phyloP scores from a whole-genome alignment of 192 early-diverging fungal genomes.

The Lobosporangium transversale region DNA sequence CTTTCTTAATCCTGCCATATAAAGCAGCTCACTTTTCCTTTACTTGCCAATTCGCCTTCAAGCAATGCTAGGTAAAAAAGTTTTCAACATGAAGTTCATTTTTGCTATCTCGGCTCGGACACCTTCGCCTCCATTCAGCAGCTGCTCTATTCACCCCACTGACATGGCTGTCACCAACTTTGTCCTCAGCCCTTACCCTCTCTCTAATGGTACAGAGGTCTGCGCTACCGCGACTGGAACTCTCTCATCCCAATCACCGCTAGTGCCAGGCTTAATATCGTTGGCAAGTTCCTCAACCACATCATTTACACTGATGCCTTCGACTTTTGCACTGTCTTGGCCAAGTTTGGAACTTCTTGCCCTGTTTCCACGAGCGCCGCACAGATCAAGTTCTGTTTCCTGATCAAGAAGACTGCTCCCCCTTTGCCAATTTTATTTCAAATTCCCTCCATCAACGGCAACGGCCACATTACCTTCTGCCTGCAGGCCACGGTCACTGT shows the following conservation, averaged over 20 bases:
- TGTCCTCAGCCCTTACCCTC: slow-evolving; percentile 25
- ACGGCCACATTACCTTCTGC: background rate
- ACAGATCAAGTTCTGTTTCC: slow-evolving; percentile 22
- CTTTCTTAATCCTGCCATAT: background rate
- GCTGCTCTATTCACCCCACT: slow-evolving; percentile 52
- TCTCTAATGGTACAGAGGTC: slow-evolving; percentile 8
- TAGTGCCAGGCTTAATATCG: slow-evolving; percentile 5
- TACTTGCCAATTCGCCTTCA: background rate
- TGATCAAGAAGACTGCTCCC: slow-evolving; percentile 26
- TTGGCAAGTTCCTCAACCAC: slow-evolving; percentile 9
- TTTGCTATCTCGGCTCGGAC: slow-evolving; percentile 57
- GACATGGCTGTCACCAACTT: slow-evolving; percentile 58
- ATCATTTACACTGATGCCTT: slow-evolving; percentile 29
- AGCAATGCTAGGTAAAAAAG: too few relatives aligned
- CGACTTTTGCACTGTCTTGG: slow-evolving; percentile 15
- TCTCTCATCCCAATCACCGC: slow-evolving; percentile 8
- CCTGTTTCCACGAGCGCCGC: slow-evolving; percentile 20
- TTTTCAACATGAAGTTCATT: slow-evolving; percentile 54
- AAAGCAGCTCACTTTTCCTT: background rate
- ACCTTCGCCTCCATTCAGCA: slow-evolving; percentile 48
- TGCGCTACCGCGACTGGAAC: slow-evolving; percentile 17
- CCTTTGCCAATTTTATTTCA: background rate
- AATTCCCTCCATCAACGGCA: background rate
- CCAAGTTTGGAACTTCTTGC: slow-evolving; percentile 5
- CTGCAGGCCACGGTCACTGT: background rate